Conservation (phyloP, 2,329 filamentous ascomycete species). For the Alternaria brassicicola region DNA sequence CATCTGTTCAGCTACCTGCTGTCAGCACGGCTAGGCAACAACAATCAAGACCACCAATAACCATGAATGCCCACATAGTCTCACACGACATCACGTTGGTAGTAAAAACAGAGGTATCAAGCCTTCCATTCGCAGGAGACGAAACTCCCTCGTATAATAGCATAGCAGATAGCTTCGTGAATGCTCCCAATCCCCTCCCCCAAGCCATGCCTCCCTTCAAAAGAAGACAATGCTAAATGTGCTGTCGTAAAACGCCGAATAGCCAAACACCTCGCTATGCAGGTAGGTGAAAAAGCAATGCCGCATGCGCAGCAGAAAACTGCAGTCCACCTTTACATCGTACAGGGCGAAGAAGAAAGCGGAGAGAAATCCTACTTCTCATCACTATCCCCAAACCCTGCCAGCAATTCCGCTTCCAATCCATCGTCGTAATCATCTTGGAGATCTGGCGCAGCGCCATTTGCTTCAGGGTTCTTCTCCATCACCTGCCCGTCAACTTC, state of each 20-base stretch:
- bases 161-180: too few relatives aligned
- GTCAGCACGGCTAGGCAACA: not conserved
- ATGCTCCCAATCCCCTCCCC: too few relatives aligned
- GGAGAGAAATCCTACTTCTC: slow-evolving; percentile 13
- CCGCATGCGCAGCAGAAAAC: not conserved
- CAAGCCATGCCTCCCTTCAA: not conserved
- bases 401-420: slow-evolving; percentile 53
- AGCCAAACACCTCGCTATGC: slow-evolving; percentile 49
- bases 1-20: not conserved
- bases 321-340: slow-evolving; percentile 7
- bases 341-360: not conserved
- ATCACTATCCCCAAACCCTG: slow-evolving; percentile 36
- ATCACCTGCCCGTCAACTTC: slow-evolving; percentile 56
- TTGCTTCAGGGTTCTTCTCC: slow-evolving; percentile 45
- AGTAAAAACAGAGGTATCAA: not conserved
- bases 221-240: not conserved
- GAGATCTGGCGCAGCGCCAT: slow-evolving; percentile 47
- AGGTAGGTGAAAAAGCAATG: slow-evolving; percentile 9
- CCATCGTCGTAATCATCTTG: slow-evolving; percentile 62
- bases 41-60: not conserved
- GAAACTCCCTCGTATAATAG: too few relatives aligned
- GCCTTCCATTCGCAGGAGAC: not conserved
- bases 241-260: slow-evolving; percentile 27
- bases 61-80: not conserved
- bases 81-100: not conserved